Conservation (phyloP, 176 grass and related monocot species). For the Bonia amplexicaulis region DNA sequence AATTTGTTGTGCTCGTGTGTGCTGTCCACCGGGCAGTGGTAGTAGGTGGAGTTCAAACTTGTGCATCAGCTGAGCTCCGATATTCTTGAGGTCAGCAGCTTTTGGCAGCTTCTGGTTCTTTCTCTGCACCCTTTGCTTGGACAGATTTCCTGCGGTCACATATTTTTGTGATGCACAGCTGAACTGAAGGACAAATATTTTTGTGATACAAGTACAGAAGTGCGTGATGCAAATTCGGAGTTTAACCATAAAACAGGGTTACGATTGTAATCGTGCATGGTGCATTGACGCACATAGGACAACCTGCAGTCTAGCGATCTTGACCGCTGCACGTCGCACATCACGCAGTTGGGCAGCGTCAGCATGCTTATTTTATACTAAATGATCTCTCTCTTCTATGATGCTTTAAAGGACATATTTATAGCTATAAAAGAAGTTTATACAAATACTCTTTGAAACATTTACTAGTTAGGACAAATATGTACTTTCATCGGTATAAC, state of each 20-base stretch:
- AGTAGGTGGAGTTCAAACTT: no score
- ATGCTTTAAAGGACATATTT: no score
- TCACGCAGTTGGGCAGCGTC: conserved; percentile 5
- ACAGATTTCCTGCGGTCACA: background rate
- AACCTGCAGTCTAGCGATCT: background rate
- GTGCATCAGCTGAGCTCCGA: background rate
- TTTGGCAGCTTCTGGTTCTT: conserved; percentile 1
- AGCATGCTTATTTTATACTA: background rate
- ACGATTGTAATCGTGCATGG: background rate
- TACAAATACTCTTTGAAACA: no score
- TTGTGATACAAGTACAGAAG: no score
- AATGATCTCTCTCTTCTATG: no score
- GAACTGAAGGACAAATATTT: background rate
- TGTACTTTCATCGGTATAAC: no score
- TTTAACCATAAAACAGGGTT: conserved; percentile 3
- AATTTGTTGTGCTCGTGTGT: background rate
- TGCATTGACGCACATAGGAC: background rate
- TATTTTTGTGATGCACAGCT: background rate
- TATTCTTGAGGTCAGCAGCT: background rate
- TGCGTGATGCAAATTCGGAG: background rate
- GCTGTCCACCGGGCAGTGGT: background rate
- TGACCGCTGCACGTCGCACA: background rate
- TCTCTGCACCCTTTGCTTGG: background rate
- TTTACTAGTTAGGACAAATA: no score
- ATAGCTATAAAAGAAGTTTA: no score